Evolutionary conservation across 371 early-diverging fungal genomes (phyloP).

Genomic region (Batrachochytrium dendrobatidis): DNA sequence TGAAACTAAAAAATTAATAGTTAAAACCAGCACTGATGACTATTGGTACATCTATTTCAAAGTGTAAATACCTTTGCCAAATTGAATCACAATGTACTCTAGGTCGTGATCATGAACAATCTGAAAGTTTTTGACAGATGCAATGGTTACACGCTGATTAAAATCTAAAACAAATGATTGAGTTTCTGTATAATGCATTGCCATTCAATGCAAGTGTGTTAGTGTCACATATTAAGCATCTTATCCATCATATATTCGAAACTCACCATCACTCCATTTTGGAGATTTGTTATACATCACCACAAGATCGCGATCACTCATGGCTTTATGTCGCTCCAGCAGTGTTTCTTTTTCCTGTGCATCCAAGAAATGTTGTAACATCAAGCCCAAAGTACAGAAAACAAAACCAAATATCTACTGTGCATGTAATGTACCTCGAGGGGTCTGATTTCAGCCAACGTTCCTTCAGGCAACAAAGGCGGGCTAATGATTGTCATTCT

Average conservation of each 20-base stretch:
- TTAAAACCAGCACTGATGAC: not conserved
- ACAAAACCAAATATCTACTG: too few relatives aligned
- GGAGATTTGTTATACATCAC: constrained; percentile 84
- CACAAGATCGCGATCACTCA: constrained; percentile 54
- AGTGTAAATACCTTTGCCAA: constrained; percentile 57
- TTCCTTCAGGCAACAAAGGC: constrained; percentile 59
- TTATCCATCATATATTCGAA: not conserved
- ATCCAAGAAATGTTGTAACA: too few relatives aligned
- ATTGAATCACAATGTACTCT: constrained; percentile 94
- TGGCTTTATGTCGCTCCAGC: constrained; percentile 51
- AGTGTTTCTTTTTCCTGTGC: constrained; percentile 58
- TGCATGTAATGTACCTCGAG: constrained; percentile 33
- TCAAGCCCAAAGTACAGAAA: too few relatives aligned
- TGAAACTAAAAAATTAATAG: constrained; percentile 34
- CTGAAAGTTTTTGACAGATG: constrained; percentile 97
- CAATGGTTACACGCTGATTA: constrained; percentile 84
- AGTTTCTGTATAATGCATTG: constrained; percentile 52
- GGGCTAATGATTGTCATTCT: constrained; percentile 83
- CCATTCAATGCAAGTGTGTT: not conserved
- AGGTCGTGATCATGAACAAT: constrained; percentile 85
- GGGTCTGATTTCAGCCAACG: constrained; percentile 52
- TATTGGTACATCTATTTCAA: not conserved
- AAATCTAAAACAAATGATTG: constrained; percentile 94
- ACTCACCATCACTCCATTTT: constrained; percentile 80
- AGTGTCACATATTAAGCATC: not conserved